Evolutionary conservation across 2,329 filamentous ascomycete genomes (phyloP).

Genomic region (Xylariaceae sp.): DNA sequence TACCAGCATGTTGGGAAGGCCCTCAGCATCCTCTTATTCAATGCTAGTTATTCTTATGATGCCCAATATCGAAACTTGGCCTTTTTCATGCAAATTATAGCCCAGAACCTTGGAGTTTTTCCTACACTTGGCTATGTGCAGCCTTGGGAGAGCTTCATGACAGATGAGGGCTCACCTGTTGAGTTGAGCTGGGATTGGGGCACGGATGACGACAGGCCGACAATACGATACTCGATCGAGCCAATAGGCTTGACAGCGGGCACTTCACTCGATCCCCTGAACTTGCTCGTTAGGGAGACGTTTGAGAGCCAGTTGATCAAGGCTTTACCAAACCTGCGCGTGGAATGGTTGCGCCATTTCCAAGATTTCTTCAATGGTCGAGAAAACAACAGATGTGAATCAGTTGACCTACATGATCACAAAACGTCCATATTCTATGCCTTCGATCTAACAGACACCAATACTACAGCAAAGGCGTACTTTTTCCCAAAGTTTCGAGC

Average conservation of each 20-base stretch:
- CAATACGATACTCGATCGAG: conserved; percentile 21
- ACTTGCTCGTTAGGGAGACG: neutral
- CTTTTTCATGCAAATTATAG: conserved; percentile 12
- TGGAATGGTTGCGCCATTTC: conserved; percentile 16
- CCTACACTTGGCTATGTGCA: no score
- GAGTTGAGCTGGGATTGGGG: conserved; percentile 25
- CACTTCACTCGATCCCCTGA: conserved; percentile 5
- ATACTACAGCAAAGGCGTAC: conserved; percentile 17
- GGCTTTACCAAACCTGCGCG: neutral
- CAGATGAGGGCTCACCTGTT: conserved; percentile 15
- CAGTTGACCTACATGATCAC: neutral
- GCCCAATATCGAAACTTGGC: conserved; percentile 4
- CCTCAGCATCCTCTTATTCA: conserved; percentile 6
- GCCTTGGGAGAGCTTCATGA: conserved; percentile 25
- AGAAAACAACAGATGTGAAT: neutral
- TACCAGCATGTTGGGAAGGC: conserved; percentile 12
- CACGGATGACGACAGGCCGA: neutral
- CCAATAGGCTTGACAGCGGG: conserved; percentile 13
- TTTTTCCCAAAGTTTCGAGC: conserved; percentile 18
- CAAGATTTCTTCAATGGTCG: neutral
- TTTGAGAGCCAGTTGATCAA: neutral
- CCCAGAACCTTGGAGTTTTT: conserved; percentile 10
- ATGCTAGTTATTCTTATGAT: conserved; percentile 9
- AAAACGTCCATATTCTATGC: conserved; percentile 18
- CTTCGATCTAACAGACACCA: conserved; percentile 13